Conservation (phyloP, 169 alveolate species). For the Cryptosporidium meleagridis region DNA sequence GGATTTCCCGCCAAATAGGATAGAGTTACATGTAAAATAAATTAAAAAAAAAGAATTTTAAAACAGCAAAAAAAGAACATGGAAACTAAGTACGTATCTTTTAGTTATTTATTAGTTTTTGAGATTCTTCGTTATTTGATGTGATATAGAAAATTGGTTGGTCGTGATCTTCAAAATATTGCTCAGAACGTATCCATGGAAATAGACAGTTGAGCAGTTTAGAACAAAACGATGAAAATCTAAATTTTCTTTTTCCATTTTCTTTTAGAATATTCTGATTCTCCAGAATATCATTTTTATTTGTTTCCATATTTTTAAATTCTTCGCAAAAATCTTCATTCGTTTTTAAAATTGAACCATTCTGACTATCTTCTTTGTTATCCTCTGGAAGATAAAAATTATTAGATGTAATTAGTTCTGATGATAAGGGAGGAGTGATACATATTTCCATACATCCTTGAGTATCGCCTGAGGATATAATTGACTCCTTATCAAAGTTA, state of each 20-base stretch:
- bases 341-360: background rate
- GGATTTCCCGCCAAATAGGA: constrained; percentile 20
- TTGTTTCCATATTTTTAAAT: background rate
- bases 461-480: background rate
- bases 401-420: constrained; percentile 12
- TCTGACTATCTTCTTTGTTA: background rate
- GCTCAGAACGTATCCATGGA: constrained; percentile 50
- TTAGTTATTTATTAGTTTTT: background rate
- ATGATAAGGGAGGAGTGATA: constrained; percentile 47
- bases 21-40: background rate
- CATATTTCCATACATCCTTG: constrained; percentile 58
- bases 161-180: constrained; percentile 3
- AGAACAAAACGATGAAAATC: constrained; percentile 17
- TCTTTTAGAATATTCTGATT: background rate
- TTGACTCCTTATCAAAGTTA: constrained; percentile 5
- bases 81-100: background rate
- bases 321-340: background rate
- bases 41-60: background rate
- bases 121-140: background rate
- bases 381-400: constrained; percentile 27
- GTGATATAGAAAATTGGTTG: background rate
- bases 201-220: constrained; percentile 13
- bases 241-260: background rate
- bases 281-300: background rate
- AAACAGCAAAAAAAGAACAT: background rate